Evolutionary conservation across 2,329 filamentous ascomycete species (phyloP), one percentile per base, ranked within the genome.

Genomic region (Trichoderma cornu-damae): DNA sequence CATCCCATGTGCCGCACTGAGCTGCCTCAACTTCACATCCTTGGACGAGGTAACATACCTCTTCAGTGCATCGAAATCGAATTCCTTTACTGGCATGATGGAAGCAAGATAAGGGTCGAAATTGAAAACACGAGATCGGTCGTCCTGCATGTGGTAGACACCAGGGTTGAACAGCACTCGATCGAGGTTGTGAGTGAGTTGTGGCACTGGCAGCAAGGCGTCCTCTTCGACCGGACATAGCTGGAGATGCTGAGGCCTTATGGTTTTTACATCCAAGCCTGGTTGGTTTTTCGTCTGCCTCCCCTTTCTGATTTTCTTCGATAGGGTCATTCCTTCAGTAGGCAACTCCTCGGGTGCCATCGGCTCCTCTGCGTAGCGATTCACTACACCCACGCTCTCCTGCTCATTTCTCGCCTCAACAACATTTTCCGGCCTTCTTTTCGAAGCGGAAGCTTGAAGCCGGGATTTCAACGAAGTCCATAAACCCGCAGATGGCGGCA

Each of bases 151-250:
- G 50, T 90, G 86, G 70, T 96, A 96, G 35, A 96, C 89, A 20
- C 94, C 92, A 2, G 87, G 87, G 66, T 96, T 99, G 79, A 99
- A 99, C 2, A 99, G 76, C n/a, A 95, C 93, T 57, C 91, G 82
- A 61, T 96, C 90, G 30, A 96, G 77, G 6, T 88, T 87, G 68
- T 94, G 87, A 2, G 83, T 77, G 2, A 96, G 75, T 24, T 73
- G 73, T 1, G 90, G 88, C 9, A 84, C 79, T 0, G 63, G 53
- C 3, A 69, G 66, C 8, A 69, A 65, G 40, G 71, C 66, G 8
- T 64, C 57, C 24, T 69, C 65, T 43, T 72, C 67, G 6, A 75
- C 61, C 14, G 72, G 68, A 2, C 53, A n/a, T 9, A 73, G 53
- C 2, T 62, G 26, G 4, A 74, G 49, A 2, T 58, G 53, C 3